Evolutionary conservation across 352 stramenopile species (phyloP).

Genomic region (Hyaloperonospora arabidopsidis): DNA sequence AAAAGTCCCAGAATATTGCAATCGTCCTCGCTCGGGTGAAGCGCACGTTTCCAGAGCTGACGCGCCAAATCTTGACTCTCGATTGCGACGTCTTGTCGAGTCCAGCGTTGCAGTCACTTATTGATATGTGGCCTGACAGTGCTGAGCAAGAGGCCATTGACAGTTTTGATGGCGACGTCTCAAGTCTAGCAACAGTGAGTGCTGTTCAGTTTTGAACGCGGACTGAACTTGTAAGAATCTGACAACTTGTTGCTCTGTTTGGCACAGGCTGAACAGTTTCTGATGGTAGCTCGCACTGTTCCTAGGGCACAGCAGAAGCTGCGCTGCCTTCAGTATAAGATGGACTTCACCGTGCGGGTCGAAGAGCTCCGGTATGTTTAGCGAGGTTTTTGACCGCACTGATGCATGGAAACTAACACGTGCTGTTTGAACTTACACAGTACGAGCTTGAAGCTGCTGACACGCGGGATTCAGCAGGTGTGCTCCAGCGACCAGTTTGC

Average conservation of each 20-base stretch:
- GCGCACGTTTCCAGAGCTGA: slow-evolving; percentile 46
- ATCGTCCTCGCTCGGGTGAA: slow-evolving; percentile 75
- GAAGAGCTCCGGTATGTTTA: slow-evolving; percentile 57
- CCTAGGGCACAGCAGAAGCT: slow-evolving; percentile 63
- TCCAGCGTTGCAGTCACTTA: slow-evolving; percentile 60
- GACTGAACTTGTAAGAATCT: not conserved
- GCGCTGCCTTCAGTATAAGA: slow-evolving; percentile 71
- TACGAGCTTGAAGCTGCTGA: slow-evolving; percentile 55
- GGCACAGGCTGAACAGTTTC: slow-evolving; percentile 60
- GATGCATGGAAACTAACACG: slow-evolving; percentile 3
- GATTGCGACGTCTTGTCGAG: slow-evolving; percentile 58
- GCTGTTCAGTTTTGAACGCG: not conserved
- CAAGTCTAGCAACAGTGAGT: slow-evolving; percentile 39
- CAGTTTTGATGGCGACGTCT: slow-evolving; percentile 45
- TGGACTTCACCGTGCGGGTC: slow-evolving; percentile 58
- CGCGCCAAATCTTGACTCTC: slow-evolving; percentile 50
- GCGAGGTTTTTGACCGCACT: not conserved
- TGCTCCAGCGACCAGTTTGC: slow-evolving; percentile 54
- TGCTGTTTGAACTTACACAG: slow-evolving; percentile 12
- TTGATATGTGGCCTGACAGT: slow-evolving; percentile 78
- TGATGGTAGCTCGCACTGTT: slow-evolving; percentile 51
- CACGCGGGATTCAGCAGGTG: slow-evolving; percentile 64
- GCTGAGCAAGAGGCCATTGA: slow-evolving; percentile 66
- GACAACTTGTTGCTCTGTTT: slow-evolving; percentile 1
- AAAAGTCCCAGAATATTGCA: slow-evolving; percentile 82